Percentiles rank a stretch among this genome's conserved stretches.
These are phyloP conservation scores for Strobilomyces dryophilus DNA, from an alignment of 768 basidiomycete species.

Conservation along the genomic window DNA sequence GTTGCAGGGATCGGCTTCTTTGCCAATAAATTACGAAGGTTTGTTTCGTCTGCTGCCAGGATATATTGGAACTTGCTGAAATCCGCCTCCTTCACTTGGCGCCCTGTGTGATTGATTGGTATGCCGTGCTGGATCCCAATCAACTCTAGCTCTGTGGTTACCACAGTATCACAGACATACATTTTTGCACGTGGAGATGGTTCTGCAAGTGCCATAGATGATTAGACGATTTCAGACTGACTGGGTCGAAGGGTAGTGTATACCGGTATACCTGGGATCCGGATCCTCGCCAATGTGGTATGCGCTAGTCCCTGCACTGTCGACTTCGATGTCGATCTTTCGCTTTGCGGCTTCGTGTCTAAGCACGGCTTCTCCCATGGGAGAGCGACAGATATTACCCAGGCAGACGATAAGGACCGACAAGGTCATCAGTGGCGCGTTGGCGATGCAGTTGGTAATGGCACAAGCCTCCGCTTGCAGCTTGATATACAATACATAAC, in stretches of 20 bases:
- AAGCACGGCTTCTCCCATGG: constrained; percentile 90
- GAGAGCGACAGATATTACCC: constrained; percentile 86
- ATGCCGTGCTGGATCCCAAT: constrained; percentile 54
- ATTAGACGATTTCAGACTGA: neutral
- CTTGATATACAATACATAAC: neutral
- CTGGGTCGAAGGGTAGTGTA: constrained; percentile 2
- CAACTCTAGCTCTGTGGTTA: neutral
- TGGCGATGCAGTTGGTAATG: neutral
- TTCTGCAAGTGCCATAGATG: constrained; percentile 38
- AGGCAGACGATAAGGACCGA: constrained; percentile 75
- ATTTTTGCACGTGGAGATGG: constrained; percentile 66
- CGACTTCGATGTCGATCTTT: constrained; percentile 63
- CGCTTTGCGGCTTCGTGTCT: constrained; percentile 62
- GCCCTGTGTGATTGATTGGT: constrained; percentile 64
- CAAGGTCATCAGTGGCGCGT: constrained; percentile 25
- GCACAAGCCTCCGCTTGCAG: neutral
- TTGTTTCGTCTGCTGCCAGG: constrained; percentile 77
- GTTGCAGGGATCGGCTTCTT: constrained; percentile 51
- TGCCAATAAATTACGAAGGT: constrained; percentile 58
- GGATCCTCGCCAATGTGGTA: constrained; percentile 85
- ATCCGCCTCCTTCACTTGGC: constrained; percentile 62
- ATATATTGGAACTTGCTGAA: constrained; percentile 79
- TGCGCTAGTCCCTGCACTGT: constrained; percentile 80
- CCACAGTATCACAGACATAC: constrained; percentile 30
- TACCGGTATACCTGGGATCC: constrained; percentile 74